Evolutionary conservation across 345 rosid species (phyloP).

Genomic region (Corymbia maculata): DNA sequence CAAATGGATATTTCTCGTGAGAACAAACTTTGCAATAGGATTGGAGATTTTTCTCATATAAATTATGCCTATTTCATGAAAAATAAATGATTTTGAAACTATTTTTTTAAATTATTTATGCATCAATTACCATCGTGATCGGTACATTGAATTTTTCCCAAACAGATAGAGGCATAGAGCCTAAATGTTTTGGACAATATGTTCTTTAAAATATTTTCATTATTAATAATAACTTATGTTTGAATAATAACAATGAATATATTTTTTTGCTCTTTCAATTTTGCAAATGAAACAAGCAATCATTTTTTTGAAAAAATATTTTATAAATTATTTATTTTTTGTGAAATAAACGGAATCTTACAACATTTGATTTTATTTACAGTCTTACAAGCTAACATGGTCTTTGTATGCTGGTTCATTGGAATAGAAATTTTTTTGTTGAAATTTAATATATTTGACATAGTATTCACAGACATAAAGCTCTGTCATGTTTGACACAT

Average conservation of each 20-base stretch:
- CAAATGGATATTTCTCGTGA: not conserved
- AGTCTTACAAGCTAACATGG: not conserved
- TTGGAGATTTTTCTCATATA: too few species aligned
- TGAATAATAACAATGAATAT: not conserved
- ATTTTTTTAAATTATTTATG: not conserved
- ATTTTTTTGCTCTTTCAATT: not conserved
- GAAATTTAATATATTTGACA: too few species aligned
- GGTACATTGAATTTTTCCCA: too few species aligned
- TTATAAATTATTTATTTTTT: not conserved
- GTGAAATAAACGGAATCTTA: fast-evolving
- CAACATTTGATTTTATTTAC: too few species aligned
- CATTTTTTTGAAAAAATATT: not conserved
- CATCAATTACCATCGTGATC: too few species aligned
- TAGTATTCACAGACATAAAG: too few species aligned
- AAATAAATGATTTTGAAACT: not conserved
- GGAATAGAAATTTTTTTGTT: too few species aligned
- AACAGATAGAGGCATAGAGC: too few species aligned
- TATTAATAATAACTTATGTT: not conserved
- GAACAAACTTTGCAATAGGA: too few species aligned
- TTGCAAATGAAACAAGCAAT: not conserved
- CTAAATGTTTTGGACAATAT: not conserved
- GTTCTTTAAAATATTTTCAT: not conserved
- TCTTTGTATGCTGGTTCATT: too few species aligned
- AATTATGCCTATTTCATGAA: fast-evolving
- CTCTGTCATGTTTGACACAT: not conserved